Percentiles rank a stretch among this genome's conserved stretches.
phyloP scores from a whole-genome alignment of 1,284 basidiomycete species.

The Heterobasidion irregulare region DNA sequence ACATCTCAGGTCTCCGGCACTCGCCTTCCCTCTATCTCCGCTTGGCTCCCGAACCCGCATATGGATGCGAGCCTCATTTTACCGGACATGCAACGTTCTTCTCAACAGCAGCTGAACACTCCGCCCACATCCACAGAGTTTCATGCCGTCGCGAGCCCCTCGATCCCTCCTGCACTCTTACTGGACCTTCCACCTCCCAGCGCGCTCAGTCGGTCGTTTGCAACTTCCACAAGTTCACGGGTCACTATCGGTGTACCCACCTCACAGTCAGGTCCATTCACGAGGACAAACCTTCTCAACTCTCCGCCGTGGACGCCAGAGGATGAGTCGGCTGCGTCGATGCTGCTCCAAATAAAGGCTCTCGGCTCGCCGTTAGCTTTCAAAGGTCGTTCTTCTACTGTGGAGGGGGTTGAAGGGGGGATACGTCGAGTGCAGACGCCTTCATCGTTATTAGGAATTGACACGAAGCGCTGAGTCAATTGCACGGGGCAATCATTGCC shows the following conservation, averaged over 20 bases:
- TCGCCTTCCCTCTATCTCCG: constrained; percentile 36
- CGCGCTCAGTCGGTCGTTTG: neutral
- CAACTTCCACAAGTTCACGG: neutral
- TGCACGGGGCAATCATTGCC: no score
- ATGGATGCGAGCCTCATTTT: constrained; percentile 24
- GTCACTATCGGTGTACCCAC: constrained; percentile 1
- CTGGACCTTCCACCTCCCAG: constrained; percentile 10
- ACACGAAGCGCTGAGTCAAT: no score
- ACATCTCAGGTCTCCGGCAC: constrained; percentile 4
- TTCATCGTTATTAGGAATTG: constrained; percentile 10
- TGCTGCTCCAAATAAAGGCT: constrained; percentile 54
- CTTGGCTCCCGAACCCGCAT: constrained; percentile 32
- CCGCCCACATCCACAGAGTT: constrained; percentile 29
- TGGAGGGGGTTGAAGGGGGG: neutral
- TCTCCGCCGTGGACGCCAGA: constrained; percentile 49
- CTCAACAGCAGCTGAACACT: constrained; percentile 32
- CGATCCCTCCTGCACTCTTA: constrained; percentile 10
- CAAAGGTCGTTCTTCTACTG: neutral
- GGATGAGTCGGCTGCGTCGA: constrained; percentile 60
- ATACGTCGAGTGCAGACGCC: constrained; percentile 12
- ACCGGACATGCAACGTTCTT: constrained; percentile 8
- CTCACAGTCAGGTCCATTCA: neutral
- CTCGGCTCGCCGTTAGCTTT: constrained; percentile 12
- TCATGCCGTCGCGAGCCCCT: constrained; percentile 7
- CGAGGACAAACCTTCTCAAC: neutral